Conservation (phyloP, 2,329 filamentous ascomycete species). For the Aspergillus flavus region DNA sequence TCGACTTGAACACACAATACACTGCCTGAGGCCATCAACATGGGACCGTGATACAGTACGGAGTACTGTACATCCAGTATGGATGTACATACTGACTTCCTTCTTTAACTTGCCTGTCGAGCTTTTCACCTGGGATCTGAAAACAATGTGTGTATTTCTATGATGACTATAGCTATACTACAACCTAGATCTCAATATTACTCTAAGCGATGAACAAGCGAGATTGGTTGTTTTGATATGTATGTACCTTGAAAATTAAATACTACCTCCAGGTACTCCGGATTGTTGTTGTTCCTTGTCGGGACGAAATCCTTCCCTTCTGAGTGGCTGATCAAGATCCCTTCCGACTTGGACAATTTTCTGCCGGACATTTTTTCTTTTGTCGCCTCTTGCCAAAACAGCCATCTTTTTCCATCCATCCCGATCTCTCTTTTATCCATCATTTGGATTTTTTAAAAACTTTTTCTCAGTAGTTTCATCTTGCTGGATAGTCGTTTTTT, state of each 20-base stretch:
- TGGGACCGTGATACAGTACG: not conserved
- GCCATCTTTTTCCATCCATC: not conserved
- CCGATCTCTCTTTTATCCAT: not conserved
- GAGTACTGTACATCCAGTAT: not conserved
- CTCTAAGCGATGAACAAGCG: not conserved
- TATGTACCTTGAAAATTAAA: not conserved
- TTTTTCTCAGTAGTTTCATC: slow-evolving; percentile 10
- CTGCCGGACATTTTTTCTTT: slow-evolving; percentile 21
- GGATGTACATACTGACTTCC: too few species aligned
- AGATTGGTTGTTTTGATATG: not conserved
- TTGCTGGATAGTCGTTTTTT: slow-evolving; percentile 4
- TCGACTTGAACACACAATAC: not conserved
- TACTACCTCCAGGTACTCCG: not conserved
- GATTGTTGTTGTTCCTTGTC: not conserved
- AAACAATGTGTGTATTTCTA: not conserved
- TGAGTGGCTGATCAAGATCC: not conserved
- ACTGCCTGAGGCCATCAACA: not conserved
- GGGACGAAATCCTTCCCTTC: not conserved
- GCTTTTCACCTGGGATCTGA: not conserved
- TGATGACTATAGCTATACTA: not conserved
- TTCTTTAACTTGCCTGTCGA: not conserved
- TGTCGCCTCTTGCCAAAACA: slow-evolving; percentile 12
- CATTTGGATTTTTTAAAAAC: not conserved
- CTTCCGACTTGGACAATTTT: slow-evolving; percentile 5
- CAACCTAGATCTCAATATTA: not conserved